Base-by-base conservation (phyloP, 805 yeast species). In the Kazachstania africana region DNA sequence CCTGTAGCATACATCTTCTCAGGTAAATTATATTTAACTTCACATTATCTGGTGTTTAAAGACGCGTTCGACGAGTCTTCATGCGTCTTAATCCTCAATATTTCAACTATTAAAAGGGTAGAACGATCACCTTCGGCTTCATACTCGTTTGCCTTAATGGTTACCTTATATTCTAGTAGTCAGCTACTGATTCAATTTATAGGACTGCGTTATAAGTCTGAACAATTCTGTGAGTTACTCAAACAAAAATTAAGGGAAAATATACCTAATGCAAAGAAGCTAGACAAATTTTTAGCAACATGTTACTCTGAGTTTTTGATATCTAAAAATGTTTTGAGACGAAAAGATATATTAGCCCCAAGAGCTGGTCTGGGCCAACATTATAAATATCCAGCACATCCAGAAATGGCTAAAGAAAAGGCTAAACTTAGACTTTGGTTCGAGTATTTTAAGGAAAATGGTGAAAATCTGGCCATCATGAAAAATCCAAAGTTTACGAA, bases 381-480 rank as follows among this genome's bases (percentile, higher is more conserved):
- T 9, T 88, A 75, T 58, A 78, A 81, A 41, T 91, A 77, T 51
- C 98, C 98, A 0, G 98, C 98, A 0, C 84, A 83, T 50, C 70
- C 93, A 3, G 70, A 69, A 37, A 75, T 75, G 37, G 60, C 74
- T 31, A 72, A 83, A 33, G 96, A 88, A 48, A 78, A 82, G 44
- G 65, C 85, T 4, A 88, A 87, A 43, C 72, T 88, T 70, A 77
- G 88, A 44, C 62, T 85, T 33, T 91, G 99, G 99, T 84, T 82
- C 49, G 96, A 88, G 47, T 79, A 81, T 46, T 80, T 87, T 53
- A 66, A 78, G 35, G 70, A 72, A 13, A 78, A 85, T 46, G 98
- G 98, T 18, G 66, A 94, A 29, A 85, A 87, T 47, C 59, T 91
- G 31, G 75, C 93, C 1, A 45, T 88, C 13, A 66, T 82, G 1